Conservation (phyloP, 441 rosid species). For the Pelargonium myrrhifolium region DNA sequence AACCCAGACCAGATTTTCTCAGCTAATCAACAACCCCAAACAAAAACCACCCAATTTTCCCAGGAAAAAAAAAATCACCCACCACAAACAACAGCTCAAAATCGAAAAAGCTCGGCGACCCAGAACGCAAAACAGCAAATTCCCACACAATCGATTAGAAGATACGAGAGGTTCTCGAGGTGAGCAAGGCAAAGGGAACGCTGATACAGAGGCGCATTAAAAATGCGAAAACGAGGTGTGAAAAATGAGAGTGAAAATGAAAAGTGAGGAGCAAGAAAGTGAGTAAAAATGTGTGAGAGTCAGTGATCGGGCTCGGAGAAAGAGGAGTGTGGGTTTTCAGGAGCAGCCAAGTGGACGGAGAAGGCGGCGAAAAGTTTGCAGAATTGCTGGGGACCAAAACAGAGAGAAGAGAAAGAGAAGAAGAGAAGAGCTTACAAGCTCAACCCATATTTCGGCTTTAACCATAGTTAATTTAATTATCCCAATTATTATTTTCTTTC, state of each 20-base stretch:
- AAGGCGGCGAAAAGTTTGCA: constrained; percentile 45
- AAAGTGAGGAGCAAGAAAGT: constrained; percentile 21
- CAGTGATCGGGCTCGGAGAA: constrained; percentile 22
- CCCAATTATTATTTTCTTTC: too few relatives aligned
- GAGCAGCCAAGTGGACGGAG: constrained; percentile 39
- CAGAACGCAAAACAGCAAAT: constrained; percentile 16
- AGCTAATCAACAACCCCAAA: constrained; percentile 17
- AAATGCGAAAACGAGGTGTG: constrained; percentile 17
- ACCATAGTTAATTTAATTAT: too few relatives aligned
- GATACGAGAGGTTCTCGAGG: constrained; percentile 24
- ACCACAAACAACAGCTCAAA: constrained; percentile 10
- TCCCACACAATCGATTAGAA: constrained; percentile 14
- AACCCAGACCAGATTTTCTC: constrained; percentile 26
- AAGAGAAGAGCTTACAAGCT: neutral
- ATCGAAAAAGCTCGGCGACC: neutral
- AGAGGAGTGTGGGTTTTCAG: constrained; percentile 23
- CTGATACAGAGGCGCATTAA: constrained; percentile 40
- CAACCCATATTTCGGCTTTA: neutral
- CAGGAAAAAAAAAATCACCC: neutral
- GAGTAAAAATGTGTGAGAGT: constrained; percentile 15
- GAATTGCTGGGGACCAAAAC: constrained; percentile 31
- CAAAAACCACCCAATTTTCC: neutral
- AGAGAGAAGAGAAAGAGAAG: constrained; percentile 21
- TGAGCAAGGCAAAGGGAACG: constrained; percentile 21
- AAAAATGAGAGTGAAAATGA: constrained; percentile 9